A percentile compares a stretch with the other conserved stretches of the same genome.
These are phyloP conservation scores for Saccharomyces hybrid DNA, from an alignment of 1,139 yeast species.

Conservation along the genomic window DNA sequence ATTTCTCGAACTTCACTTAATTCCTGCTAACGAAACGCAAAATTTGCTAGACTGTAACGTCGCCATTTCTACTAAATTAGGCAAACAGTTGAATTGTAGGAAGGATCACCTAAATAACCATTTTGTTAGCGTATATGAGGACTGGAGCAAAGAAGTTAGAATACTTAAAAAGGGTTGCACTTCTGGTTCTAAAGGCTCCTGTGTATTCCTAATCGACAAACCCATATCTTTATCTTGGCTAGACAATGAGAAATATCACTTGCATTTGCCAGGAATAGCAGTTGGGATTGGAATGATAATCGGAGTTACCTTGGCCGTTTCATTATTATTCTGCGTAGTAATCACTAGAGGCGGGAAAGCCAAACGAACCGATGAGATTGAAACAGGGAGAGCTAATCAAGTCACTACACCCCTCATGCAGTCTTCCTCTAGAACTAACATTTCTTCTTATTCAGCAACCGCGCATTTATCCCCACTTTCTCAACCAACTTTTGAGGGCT, in stretches of 20 bases:
- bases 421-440: background rate
- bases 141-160: slow-evolving; percentile 58
- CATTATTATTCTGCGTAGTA: slow-evolving; percentile 32
- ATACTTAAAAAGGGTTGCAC: slow-evolving; percentile 65
- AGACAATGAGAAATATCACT: slow-evolving; percentile 39
- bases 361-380: background rate
- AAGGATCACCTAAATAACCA: slow-evolving; percentile 34
- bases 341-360: slow-evolving; percentile 1
- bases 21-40: slow-evolving; percentile 46
- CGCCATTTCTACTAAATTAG: slow-evolving; percentile 37
- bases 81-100: slow-evolving; percentile 39
- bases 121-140: slow-evolving; percentile 31
- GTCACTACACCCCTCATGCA: background rate
- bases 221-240: slow-evolving; percentile 65
- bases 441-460: slow-evolving; percentile 4
- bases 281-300: slow-evolving; percentile 56
- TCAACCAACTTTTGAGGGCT: slow-evolving; percentile 8
- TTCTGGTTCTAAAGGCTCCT: slow-evolving; percentile 37
- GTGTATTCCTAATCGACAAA: slow-evolving; percentile 65
- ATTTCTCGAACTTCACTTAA: slow-evolving; percentile 59
- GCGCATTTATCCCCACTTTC: background rate
- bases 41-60: slow-evolving; percentile 39
- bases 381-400: background rate
- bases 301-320: slow-evolving; percentile 37
- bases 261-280: slow-evolving; percentile 59